Conservation (phyloP, 345 rosid species). For the Raphanus sativus region DNA sequence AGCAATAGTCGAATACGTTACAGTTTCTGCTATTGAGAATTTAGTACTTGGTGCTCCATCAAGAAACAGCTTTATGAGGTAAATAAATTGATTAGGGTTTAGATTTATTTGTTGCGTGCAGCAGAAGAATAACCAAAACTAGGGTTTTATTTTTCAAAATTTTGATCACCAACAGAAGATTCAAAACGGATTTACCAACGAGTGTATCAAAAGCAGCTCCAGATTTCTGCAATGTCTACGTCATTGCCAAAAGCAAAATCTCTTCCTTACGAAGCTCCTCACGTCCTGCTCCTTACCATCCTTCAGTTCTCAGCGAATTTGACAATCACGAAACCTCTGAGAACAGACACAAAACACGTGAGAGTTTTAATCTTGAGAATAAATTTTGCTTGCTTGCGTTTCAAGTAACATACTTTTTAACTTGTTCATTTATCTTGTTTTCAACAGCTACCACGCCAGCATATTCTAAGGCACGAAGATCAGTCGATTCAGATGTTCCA, state of each 20-base stretch:
- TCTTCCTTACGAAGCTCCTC: constrained; percentile 56
- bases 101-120: not conserved
- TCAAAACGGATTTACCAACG: constrained; percentile 64
- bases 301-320: constrained; percentile 55
- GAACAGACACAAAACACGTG: constrained; percentile 44
- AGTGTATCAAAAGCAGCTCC: constrained; percentile 69
- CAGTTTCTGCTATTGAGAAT: constrained; percentile 65
- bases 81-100: not conserved
- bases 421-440: not conserved
- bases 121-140: constrained; percentile 14
- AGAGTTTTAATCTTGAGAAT: constrained; percentile 13
- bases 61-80: constrained; percentile 71
- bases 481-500: constrained; percentile 41
- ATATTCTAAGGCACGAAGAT: constrained; percentile 40
- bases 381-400: not conserved
- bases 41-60: constrained; percentile 80
- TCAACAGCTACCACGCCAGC: constrained; percentile 42
- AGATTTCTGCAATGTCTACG: constrained; percentile 86
- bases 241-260: constrained; percentile 75
- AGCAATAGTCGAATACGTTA: constrained; percentile 76
- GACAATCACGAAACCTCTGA: constrained; percentile 36
- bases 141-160: not conserved
- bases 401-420: constrained; percentile 2
- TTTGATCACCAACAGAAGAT: constrained; percentile 47
- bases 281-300: constrained; percentile 58